Conservation (phyloP, 352 stramenopile genomes). For the Thraustotheca clavata region DNA sequence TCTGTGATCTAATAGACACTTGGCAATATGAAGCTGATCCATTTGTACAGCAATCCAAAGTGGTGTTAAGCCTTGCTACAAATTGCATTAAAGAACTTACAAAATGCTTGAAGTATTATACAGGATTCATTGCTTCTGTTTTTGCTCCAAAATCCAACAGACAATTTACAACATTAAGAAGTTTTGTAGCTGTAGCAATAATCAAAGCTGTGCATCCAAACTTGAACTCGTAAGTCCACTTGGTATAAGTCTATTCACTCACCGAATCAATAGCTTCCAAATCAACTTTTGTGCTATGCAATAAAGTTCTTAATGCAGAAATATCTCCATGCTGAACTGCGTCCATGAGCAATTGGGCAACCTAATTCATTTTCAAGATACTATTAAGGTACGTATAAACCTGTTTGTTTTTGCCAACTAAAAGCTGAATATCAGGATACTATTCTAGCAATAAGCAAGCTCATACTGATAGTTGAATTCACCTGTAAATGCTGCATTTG, state of each 20-base stretch:
- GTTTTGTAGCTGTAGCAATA: constrained; percentile 3
- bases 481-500: background rate
- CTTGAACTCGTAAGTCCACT: background rate
- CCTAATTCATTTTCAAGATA: background rate
- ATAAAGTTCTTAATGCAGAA: constrained; percentile 8
- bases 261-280: constrained; percentile 10
- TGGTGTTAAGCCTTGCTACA: constrained; percentile 4
- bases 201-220: constrained; percentile 5
- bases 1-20: constrained; percentile 16
- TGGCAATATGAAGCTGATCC: constrained; percentile 20
- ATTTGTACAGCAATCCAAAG: constrained; percentile 16
- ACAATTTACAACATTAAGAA: constrained; percentile 15
- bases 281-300: constrained; percentile 8
- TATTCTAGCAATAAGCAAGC: background rate
- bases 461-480: background rate
- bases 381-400: background rate
- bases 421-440: background rate
- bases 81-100: background rate
- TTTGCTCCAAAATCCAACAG: constrained; percentile 9
- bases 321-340: constrained; percentile 9
- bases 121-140: constrained; percentile 17
- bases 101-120: background rate
- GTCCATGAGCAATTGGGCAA: constrained; percentile 2
- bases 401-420: constrained; percentile 10
- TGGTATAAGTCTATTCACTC: background rate